Percentiles rank a stretch among this genome's conserved stretches.
phyloP scores from a whole-genome alignment of 441 rosid species.

The Populus trichocarpa region DNA sequence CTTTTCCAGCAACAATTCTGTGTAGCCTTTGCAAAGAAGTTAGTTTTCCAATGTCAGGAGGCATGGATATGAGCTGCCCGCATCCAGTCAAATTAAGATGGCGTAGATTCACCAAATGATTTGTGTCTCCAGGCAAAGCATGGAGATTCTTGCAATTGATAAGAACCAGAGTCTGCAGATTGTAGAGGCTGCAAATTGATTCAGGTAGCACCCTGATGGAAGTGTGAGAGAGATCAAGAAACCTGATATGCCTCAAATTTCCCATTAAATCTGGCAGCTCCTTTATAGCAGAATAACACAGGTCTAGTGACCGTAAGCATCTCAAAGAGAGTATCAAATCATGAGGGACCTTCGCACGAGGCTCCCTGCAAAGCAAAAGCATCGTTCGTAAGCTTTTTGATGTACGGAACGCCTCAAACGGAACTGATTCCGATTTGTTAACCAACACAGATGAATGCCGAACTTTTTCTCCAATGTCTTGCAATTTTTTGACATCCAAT shows the following conservation, averaged over 20 bases:
- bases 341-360: slow-evolving; percentile 4
- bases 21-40: slow-evolving; percentile 22
- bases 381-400: slow-evolving; percentile 17
- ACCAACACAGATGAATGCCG: slow-evolving; percentile 1
- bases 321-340: slow-evolving; percentile 17
- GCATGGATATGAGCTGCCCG: slow-evolving; percentile 21
- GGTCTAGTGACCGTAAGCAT: slow-evolving; percentile 6
- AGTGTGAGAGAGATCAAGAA: slow-evolving; percentile 30
- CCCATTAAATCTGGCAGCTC: slow-evolving; percentile 25
- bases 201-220: slow-evolving; percentile 24
- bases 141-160: slow-evolving; percentile 18
- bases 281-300: slow-evolving; percentile 7
- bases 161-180: slow-evolving; percentile 33
- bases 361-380: slow-evolving; percentile 14
- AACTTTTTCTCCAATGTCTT: slow-evolving; percentile 6
- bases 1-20: slow-evolving; percentile 23
- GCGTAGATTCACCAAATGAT: slow-evolving; percentile 22
- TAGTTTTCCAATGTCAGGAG: slow-evolving; percentile 23
- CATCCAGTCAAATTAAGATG: slow-evolving; percentile 23
- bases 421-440: background rate
- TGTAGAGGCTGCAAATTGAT: slow-evolving; percentile 24
- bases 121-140: slow-evolving; percentile 19
- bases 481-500: slow-evolving; percentile 2
- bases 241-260: slow-evolving; percentile 27
- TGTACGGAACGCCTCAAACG: slow-evolving; percentile 3